Evolutionary conservation across 768 basidiomycete species (phyloP).

Genomic region (Botryobasidium botryosum): DNA sequence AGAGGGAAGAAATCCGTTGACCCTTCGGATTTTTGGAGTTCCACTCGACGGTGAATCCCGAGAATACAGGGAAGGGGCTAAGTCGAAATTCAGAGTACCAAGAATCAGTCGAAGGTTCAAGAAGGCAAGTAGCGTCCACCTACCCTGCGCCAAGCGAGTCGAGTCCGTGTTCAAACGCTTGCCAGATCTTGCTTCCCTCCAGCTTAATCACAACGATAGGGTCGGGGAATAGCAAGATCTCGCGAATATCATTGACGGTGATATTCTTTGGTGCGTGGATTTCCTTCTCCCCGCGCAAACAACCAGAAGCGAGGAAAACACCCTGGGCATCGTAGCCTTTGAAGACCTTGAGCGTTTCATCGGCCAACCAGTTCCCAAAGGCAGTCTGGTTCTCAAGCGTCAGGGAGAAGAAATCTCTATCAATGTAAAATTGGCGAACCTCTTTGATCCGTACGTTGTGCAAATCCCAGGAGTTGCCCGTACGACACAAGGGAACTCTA

Average conservation of each 20-base stretch:
- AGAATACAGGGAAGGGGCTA: constrained; percentile 78
- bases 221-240: constrained; percentile 81
- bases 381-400: constrained; percentile 31
- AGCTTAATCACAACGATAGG: constrained; percentile 67
- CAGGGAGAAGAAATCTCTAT: neutral
- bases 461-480: constrained; percentile 51
- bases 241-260: constrained; percentile 72
- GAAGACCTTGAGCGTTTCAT: no score
- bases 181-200: constrained; percentile 65
- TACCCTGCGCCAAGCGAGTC: constrained; percentile 85
- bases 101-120: neutral
- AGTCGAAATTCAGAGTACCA: neutral
- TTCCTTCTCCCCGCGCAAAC: constrained; percentile 65
- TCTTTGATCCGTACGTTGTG: constrained; percentile 55
- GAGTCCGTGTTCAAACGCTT: constrained; percentile 54
- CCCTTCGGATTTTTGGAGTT: constrained; percentile 60
- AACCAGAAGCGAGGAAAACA: constrained; percentile 68
- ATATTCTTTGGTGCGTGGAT: constrained; percentile 55
- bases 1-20: constrained; percentile 51
- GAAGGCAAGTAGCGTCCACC: neutral
- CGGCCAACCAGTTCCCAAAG: constrained; percentile 69
- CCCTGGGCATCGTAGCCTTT: no score
- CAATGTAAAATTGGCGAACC: constrained; percentile 22
- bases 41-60: constrained; percentile 74
- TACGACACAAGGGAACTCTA: constrained; percentile 64